Base-by-base conservation (phyloP, 1,284 basidiomycete genomes). In the Phellinidium pouzarii region DNA sequence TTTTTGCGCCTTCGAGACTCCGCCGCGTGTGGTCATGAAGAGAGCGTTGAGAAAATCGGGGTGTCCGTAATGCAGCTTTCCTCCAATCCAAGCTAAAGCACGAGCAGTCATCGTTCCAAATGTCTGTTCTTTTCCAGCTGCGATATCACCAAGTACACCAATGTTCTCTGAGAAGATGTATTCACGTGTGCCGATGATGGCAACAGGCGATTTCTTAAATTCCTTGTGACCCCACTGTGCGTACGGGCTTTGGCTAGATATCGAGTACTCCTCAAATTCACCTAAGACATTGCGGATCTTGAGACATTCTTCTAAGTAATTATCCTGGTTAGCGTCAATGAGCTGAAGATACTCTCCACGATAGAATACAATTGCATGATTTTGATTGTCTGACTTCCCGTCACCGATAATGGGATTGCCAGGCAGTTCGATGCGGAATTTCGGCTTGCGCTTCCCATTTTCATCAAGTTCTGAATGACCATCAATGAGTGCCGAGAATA, bases 111-210 rank as follows among this genome's bases (percentile, higher is more conserved):
- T 85, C 11, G 96, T 99, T 77, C 96, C 96, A 72, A 99, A 99
- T 36, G 96, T 99, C 73, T 99, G 96, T 74, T 99, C 96, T 76
- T 99, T 99, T 51, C 96, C 96, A 56, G 96, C 96, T 45, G 96
- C 96, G 61, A 99, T 93, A 69, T 99, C 96, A 74, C 96, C 96
- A 54, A 99, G 79, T 41, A 99, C 91, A 78, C 96, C 96, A 64
- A 99, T 99, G 72, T 99, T 99, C 76, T 99, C 96, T 49, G 96
- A 99, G 76, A 99, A 99, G 65, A 99, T 98, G 74, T 99, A 99
- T 75, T 99, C 96, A 68, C 96, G 86, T 23, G 96, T 96, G 67
- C 96, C 96, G 58, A 99, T 82, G 68, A 99, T 99, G 40, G 96
- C 96, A 53, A 99, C 94, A 25, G 95, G 95, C 41, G 86, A 74